These are phyloP conservation scores for Colletotrichum sp. DNA, from an alignment of 2,329 filamentous ascomycete genomes.

Conservation along the genomic window DNA sequence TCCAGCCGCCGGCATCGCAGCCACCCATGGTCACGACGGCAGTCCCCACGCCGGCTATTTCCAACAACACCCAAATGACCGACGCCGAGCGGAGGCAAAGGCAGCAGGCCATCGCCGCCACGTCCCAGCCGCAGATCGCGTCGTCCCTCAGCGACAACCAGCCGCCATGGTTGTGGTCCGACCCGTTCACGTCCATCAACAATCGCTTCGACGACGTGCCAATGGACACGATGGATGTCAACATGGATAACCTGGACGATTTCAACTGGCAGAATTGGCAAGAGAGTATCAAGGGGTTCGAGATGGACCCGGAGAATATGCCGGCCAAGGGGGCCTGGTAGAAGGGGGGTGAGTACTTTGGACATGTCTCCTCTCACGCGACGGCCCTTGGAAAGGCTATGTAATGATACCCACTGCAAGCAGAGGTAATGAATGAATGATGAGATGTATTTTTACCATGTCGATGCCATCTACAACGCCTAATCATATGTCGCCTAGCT, in stretches of 20 bases:
- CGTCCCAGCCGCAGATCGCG: constrained; percentile 23
- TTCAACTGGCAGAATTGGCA: constrained; percentile 58
- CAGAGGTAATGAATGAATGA: constrained; percentile 13
- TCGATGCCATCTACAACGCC: background rate
- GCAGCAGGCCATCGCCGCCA: constrained; percentile 24
- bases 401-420: constrained; percentile 17
- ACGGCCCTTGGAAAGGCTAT: background rate
- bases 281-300: constrained; percentile 43
- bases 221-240: constrained; percentile 37
- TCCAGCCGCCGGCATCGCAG: background rate
- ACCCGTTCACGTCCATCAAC: constrained; percentile 33
- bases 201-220: constrained; percentile 29
- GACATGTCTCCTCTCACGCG: background rate
- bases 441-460: background rate
- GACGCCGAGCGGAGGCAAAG: constrained; percentile 16
- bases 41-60: background rate
- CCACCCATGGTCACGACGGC: background rate
- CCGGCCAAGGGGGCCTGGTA: constrained; percentile 13
- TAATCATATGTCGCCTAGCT: background rate
- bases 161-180: constrained; percentile 48
- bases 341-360: background rate
- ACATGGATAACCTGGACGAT: constrained; percentile 40
- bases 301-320: constrained; percentile 28
- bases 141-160: constrained; percentile 36
- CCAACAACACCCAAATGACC: constrained; percentile 8